Evolutionary conservation across 345 rosid genomes (phyloP).

Genomic region (Corymbia maculata): DNA sequence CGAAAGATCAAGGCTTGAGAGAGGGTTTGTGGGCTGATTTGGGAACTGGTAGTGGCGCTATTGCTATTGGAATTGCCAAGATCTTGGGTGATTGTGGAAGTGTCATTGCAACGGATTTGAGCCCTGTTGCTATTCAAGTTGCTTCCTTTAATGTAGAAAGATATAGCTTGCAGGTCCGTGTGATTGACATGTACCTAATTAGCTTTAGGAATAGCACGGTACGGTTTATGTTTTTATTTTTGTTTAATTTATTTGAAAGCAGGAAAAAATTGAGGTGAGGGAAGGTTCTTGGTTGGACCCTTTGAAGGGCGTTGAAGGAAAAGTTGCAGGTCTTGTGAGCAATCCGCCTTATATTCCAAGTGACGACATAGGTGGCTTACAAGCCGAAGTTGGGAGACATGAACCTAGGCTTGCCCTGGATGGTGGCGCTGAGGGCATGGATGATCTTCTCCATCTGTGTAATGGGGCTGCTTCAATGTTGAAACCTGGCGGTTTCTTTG

Average conservation of each 20-base stretch:
- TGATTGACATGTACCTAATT: neutral
- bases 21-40: constrained; percentile 78
- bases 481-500: constrained; percentile 71
- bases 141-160: constrained; percentile 59
- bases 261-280: constrained; percentile 54
- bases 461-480: constrained; percentile 57
- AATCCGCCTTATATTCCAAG: constrained; percentile 94
- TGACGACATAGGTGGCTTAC: constrained; percentile 43
- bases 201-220: neutral
- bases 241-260: neutral
- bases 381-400: constrained; percentile 87
- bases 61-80: constrained; percentile 68
- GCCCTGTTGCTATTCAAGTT: constrained; percentile 52
- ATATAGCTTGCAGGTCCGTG: constrained; percentile 53
- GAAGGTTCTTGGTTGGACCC: constrained; percentile 90
- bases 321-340: constrained; percentile 71
- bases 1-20: constrained; percentile 10
- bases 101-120: constrained; percentile 73
- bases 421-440: constrained; percentile 68
- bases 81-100: constrained; percentile 29
- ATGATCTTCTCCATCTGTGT: constrained; percentile 65
- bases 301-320: constrained; percentile 49
- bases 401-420: constrained; percentile 87
- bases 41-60: constrained; percentile 89
- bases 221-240: neutral